phyloP scores from a whole-genome alignment of 2,329 filamentous ascomycete genomes.

The Fusarium stilboides region DNA sequence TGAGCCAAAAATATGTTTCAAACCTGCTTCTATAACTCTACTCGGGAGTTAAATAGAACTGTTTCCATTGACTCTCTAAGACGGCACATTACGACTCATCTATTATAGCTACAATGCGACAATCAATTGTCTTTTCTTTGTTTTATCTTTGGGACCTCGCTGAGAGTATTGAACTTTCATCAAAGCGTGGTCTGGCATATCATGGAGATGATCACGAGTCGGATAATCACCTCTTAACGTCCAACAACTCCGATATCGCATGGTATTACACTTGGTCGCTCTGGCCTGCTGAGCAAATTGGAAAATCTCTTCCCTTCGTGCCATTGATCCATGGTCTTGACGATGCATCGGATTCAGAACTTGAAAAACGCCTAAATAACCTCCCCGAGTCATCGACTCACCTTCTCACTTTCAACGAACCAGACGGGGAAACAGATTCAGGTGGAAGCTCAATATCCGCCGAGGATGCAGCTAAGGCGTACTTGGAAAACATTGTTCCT shows the following conservation, averaged over 20 bases:
- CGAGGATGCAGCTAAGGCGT: slow-evolving; percentile 57
- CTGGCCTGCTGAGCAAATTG: slow-evolving; percentile 47
- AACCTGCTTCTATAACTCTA: slow-evolving; percentile 16
- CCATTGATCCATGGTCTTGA: slow-evolving; percentile 58
- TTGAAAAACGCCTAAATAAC: slow-evolving; percentile 46
- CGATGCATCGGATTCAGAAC: slow-evolving; percentile 50
- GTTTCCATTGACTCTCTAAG: neutral
- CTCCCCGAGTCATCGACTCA: slow-evolving; percentile 56
- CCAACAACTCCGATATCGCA: slow-evolving; percentile 55
- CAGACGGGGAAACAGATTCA: slow-evolving; percentile 57
- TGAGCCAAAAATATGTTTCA: slow-evolving; percentile 19
- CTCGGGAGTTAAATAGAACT: neutral
- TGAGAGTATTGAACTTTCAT: slow-evolving; percentile 28
- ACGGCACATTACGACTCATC: neutral
- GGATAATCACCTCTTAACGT: slow-evolving; percentile 56
- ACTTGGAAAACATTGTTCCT: slow-evolving; percentile 57
- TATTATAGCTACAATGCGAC: slow-evolving; percentile 23
- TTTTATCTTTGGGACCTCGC: slow-evolving; percentile 10
- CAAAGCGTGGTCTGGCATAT: slow-evolving; percentile 47
- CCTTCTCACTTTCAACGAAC: slow-evolving; percentile 60
- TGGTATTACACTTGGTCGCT: slow-evolving; percentile 64
- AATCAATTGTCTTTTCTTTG: slow-evolving; percentile 3
- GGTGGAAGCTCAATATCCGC: slow-evolving; percentile 59
- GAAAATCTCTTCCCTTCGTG: slow-evolving; percentile 53
- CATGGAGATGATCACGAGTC: slow-evolving; percentile 47